Conservation (phyloP, 148 eudicot species). For the Dianthus caryophyllus region DNA sequence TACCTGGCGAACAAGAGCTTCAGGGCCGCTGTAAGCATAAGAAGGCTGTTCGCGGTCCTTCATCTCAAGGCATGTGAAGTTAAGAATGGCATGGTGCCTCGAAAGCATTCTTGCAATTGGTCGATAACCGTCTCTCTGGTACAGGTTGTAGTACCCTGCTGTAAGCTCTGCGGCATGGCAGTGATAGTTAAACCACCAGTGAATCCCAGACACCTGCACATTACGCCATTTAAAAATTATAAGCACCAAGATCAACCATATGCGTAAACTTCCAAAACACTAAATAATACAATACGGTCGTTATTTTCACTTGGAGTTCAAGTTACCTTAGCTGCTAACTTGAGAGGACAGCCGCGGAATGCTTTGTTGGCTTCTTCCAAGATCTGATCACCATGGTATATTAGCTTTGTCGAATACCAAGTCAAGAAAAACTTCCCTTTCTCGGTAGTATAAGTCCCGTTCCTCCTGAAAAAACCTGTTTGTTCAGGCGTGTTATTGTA, state of each 20-base stretch:
- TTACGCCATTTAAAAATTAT: neutral
- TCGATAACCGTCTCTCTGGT: conserved; percentile 63
- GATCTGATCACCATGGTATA: conserved; percentile 69
- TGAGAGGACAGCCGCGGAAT: conserved; percentile 55
- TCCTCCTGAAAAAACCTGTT: conserved; percentile 60
- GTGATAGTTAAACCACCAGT: conserved; percentile 76
- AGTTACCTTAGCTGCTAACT: conserved; percentile 54
- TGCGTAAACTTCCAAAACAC: too few species aligned
- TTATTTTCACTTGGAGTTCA: too few species aligned
- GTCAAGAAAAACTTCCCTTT: conserved; percentile 76
- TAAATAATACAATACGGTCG: too few species aligned
- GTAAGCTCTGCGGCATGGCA: conserved; percentile 92
- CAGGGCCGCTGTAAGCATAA: conserved; percentile 67
- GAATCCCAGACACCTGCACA: conserved; percentile 74
- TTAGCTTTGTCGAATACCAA: conserved; percentile 78
- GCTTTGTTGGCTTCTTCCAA: conserved; percentile 47
- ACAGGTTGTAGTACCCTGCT: conserved; percentile 85
- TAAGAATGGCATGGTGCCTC: conserved; percentile 66
- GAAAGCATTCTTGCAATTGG: conserved; percentile 79
- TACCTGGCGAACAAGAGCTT: conserved; percentile 78
- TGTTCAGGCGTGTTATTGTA: conserved; percentile 87
- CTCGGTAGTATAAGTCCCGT: conserved; percentile 50
- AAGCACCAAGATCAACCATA: neutral
- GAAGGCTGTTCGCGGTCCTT: conserved; percentile 73
- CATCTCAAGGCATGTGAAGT: conserved; percentile 97